Conservation (phyloP, 2,329 filamentous ascomycete genomes). For the Arthrobotrys pseudoclavata region DNA sequence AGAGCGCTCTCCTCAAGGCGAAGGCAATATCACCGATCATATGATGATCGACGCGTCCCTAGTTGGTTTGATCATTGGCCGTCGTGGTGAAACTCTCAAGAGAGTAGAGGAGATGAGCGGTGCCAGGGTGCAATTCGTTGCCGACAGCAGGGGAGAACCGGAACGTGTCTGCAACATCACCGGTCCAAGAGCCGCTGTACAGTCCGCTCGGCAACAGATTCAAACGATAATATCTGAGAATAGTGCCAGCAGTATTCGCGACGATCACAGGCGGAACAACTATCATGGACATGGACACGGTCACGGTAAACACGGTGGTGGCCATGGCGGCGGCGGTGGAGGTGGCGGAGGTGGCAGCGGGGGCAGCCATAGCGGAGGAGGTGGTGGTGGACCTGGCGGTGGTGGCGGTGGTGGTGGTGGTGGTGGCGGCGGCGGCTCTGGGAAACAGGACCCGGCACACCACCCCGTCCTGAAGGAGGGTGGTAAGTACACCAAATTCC, state of each 20-base stretch:
- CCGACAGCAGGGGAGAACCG: conserved; percentile 73
- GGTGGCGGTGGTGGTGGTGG: conserved; percentile 63
- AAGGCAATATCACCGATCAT: conserved; percentile 81
- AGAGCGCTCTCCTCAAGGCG: conserved; percentile 73
- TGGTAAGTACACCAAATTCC: conserved; percentile 59
- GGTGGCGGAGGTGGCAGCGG: conserved; percentile 58
- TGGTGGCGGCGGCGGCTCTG: conserved; percentile 37
- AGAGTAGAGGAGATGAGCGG: conserved; percentile 85
- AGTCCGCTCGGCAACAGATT: conserved; percentile 84
- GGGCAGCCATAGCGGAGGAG: conserved; percentile 60
- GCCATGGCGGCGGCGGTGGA: conserved; percentile 38
- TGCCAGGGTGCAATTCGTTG: conserved; percentile 89
- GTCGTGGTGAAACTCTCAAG: conserved; percentile 88
- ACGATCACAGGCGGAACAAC: conserved; percentile 51
- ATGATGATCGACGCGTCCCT: conserved; percentile 88
- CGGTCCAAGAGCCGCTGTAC: conserved; percentile 78
- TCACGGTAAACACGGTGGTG: conserved; percentile 48
- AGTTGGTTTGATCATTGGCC: conserved; percentile 90
- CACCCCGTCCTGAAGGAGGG: conserved; percentile 63
- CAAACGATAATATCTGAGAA: conserved; percentile 85
- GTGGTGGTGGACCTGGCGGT: neutral
- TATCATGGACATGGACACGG: conserved; percentile 50
- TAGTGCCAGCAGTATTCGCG: conserved; percentile 54
- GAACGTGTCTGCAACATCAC: conserved; percentile 82
- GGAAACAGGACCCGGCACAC: conserved; percentile 63